Evolutionary conservation across 148 eudicot species (phyloP), one percentile per base, ranked within the genome.

Genomic region (Suaeda aralocaspica): DNA sequence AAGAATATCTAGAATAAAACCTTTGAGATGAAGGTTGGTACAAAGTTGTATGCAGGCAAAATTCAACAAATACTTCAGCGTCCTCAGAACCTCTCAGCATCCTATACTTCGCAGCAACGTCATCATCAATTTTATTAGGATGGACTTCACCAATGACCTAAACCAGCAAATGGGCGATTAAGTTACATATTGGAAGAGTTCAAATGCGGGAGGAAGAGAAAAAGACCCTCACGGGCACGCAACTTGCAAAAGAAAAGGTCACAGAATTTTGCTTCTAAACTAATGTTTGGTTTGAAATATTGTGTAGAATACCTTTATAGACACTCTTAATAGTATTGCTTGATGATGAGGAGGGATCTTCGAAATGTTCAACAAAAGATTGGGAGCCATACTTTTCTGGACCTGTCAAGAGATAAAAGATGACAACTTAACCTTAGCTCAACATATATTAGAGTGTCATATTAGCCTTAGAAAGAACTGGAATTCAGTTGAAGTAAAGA

Each of bases 61-160:
- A 93, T 33, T 93, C 98, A 65, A 85, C 82, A 84, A 93, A 93
- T 76, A 83, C 76, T 74, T 87, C 90, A 45, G 74, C 75, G 77
- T 87, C 88, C 76, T 75, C 82, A 66, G 88, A 82, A 73, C 82
- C 89, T 77, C 46, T 73, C 53, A 83, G 72, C 73, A 64, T 49
- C 59, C 73, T 83, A 75, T 87, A 93, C 57, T 84, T 84, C 51
- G 77, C 85, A 78, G 86, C 84, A 77, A 84, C 66, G 49, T 80
- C 84, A 58, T 90, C 95, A 24, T 78, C 86, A 67, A 90, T 73
- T 75, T 80, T 74, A 68, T 74, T 73, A 41, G 79, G 69, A 83
- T 93, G 89, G 75, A 86, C 86, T 36, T 93, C 98, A 29, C 98
- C 95, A 80, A 88, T 87, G 53, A 88, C 91, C 98, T 90, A 75